Percentiles rank a stretch among this genome's conserved stretches.
Conservation (phyloP, 129 eudicot species). For the Oenanthe sinensis region DNA sequence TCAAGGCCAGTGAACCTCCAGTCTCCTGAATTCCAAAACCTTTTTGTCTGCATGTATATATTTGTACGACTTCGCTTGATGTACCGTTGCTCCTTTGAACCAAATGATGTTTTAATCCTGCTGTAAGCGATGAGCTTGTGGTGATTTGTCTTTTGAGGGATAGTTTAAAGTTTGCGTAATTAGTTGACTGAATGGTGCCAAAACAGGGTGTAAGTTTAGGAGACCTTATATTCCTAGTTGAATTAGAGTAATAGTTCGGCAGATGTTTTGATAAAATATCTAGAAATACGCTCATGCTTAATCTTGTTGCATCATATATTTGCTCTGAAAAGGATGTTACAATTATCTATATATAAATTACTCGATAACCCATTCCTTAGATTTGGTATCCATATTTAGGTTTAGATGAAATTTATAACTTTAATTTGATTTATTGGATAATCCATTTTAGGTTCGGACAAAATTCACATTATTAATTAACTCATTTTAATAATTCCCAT, state of each 20-base stretch:
- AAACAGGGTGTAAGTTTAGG: neutral
- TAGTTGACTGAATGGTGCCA: neutral
- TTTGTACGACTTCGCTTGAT: slow-evolving; percentile 15
- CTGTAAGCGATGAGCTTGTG: neutral
- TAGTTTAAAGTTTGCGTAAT: neutral
- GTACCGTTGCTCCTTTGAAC: neutral
- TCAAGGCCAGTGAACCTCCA: slow-evolving; percentile 57
- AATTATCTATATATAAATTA: too few relatives aligned
- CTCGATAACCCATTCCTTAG: too few relatives aligned
- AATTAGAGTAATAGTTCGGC: neutral
- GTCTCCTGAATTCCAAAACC: slow-evolving; percentile 20
- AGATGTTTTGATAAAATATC: neutral
- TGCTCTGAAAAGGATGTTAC: neutral
- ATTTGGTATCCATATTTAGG: too few relatives aligned
- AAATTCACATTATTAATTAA: too few relatives aligned
- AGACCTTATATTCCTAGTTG: neutral
- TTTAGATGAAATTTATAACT: too few relatives aligned
- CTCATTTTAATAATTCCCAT: too few relatives aligned
- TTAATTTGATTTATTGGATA: too few relatives aligned
- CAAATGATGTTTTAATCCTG: neutral
- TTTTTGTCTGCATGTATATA: slow-evolving; percentile 8
- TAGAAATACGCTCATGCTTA: neutral
- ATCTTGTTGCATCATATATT: neutral
- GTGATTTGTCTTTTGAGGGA: neutral
- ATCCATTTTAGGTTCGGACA: too few relatives aligned